Conservation (phyloP, 371 early-diverging fungal genomes). For the Dentiscutata heterogama region DNA sequence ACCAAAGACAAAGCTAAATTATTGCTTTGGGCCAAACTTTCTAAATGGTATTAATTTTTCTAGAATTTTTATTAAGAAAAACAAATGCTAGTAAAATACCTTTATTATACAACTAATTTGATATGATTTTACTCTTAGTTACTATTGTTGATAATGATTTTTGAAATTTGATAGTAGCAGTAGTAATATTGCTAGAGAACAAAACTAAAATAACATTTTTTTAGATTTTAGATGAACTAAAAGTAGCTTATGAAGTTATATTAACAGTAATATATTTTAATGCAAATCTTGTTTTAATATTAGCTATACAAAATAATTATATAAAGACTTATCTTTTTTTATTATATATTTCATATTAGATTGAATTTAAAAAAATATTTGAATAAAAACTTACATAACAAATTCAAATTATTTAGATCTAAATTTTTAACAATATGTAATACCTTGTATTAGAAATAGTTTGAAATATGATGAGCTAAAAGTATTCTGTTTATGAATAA, state of each 20-base stretch:
- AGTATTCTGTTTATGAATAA: neutral
- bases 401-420: too few species aligned
- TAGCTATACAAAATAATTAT: neutral
- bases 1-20: too few species aligned
- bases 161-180: neutral
- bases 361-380: neutral
- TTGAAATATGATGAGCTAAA: neutral
- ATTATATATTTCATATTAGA: neutral
- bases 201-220: neutral
- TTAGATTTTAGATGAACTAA: neutral
- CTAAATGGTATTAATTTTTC: too few species aligned
- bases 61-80: too few species aligned
- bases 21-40: too few species aligned
- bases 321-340: neutral
- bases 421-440: neutral
- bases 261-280: neutral
- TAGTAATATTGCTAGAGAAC: neutral
- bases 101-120: too few species aligned
- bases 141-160: neutral
- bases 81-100: too few species aligned
- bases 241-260: neutral
- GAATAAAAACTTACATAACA: neutral
- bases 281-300: neutral
- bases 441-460: neutral
- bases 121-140: neutral